Conservation (phyloP, 169 alveolate species). For the Plasmodium gonderi region DNA sequence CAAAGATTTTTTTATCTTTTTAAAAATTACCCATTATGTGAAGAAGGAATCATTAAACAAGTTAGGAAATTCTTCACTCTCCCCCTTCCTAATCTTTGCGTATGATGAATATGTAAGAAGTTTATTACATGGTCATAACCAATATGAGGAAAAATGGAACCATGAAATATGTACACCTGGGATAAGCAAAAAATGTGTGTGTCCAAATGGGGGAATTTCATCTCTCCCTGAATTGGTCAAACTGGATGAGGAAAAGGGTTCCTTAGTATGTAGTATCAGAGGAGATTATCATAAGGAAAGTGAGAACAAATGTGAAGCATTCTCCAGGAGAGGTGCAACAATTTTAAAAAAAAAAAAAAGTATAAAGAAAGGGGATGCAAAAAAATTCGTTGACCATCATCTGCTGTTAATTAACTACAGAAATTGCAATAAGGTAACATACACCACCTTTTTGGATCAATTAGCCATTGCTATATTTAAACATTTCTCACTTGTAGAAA, state of each 20-base stretch:
- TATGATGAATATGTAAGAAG: background rate
- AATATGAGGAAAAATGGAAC: background rate
- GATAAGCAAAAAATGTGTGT: background rate
- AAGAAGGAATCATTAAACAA: conserved; percentile 3
- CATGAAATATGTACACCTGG: background rate
- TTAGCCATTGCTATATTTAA: background rate
- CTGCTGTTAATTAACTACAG: conserved; percentile 11
- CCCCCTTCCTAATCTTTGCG: conserved; percentile 9
- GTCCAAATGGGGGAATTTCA: background rate
- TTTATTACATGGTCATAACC: background rate
- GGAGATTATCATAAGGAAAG: too few relatives aligned
- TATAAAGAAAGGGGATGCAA: background rate
- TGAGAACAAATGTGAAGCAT: background rate
- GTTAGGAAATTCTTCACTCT: background rate
- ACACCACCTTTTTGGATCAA: background rate
- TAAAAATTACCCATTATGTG: conserved; percentile 43
- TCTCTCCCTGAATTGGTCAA: background rate
- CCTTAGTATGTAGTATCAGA: too few relatives aligned
- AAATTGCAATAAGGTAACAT: background rate
- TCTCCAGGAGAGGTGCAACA: background rate
- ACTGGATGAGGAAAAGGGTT: too few relatives aligned
- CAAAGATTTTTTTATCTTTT: conserved; percentile 45
- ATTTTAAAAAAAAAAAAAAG: background rate
- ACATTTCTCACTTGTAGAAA: background rate
- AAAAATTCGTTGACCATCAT: conserved; percentile 45